Evolutionary conservation across 1,139 yeast genomes (phyloP), one percentile per base, ranked within the genome.

Genomic region (Geotrichum carabidarum): DNA sequence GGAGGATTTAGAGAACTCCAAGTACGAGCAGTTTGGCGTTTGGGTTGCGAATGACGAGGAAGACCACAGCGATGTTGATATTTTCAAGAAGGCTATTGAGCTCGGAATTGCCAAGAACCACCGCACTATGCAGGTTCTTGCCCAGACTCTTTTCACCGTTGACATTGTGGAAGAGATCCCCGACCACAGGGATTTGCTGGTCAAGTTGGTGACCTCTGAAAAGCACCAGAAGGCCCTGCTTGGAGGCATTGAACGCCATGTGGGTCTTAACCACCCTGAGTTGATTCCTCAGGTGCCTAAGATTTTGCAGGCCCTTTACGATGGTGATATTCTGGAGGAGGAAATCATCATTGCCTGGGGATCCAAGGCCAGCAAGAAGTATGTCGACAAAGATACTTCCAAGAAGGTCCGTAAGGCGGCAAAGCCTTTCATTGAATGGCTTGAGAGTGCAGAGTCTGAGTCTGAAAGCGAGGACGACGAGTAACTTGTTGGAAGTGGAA

Each of bases 381-480:
- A 85, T 65, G 97, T 91, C 58, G 88, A 95, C 60, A 93, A 91
- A 75, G 96, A 90, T 51, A 79, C 83, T 47, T 86, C 95, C 52
- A 91, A 91, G 76, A 91, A 89, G 79, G 96, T 93, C 54, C 87
- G 97, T 73, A 88, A 84, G 73, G 95, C 96, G 48, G 97, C 97
- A 59, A 90, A 90, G 74, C 96, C 98, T 42, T 93, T 93, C 74
- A 76, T 93, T 61, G 83, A 86, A 65, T 93, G 99, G 99, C 81
- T 93, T 62, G 84, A 89, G 68, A 93, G 86, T 71, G 98, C 98
- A 58, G 98, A 90, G 62, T 87, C 84, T 64, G 91, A 84, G 59
- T 82, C 81, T 58, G 79, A 76, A 53, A 74, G 70, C 37, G 74
- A 71, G 22, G 69, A 65, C 50, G 60, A 65, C 45, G 55, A 44